Conservation (phyloP, 805 yeast species). For the Candida ascalaphidarum region DNA sequence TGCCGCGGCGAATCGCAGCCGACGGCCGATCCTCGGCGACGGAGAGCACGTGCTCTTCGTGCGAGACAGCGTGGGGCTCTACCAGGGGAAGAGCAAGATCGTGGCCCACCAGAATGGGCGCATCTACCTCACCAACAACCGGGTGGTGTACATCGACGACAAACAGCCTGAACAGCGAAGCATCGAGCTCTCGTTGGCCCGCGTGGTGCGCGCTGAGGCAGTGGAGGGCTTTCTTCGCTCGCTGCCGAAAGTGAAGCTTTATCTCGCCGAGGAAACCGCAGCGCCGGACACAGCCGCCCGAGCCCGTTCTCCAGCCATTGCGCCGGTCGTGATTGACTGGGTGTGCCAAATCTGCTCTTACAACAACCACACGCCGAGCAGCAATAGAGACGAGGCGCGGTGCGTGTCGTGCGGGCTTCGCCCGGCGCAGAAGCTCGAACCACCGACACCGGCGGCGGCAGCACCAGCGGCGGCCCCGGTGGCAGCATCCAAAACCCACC, state of each 20-base stretch:
- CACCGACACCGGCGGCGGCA: constrained; percentile 1
- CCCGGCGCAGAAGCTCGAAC: constrained; percentile 6
- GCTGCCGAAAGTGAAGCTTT: constrained; percentile 63
- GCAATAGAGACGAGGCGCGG: constrained; percentile 14
- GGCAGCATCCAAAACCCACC: constrained; percentile 17
- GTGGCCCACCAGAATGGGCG: constrained; percentile 64
- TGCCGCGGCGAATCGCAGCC: constrained; percentile 27
- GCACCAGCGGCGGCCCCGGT: constrained; percentile 5
- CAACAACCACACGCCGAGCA: constrained; percentile 33
- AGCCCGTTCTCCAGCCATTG: too few relatives aligned
- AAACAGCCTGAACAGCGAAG: constrained; percentile 21
- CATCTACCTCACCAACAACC: constrained; percentile 61
- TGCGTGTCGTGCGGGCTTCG: constrained; percentile 30
- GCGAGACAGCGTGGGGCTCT: constrained; percentile 47
- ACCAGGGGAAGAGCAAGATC: constrained; percentile 67
- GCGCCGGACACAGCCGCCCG: too few relatives aligned
- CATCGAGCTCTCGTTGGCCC: constrained; percentile 37
- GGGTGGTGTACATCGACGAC: constrained; percentile 69
- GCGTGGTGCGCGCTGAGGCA: constrained; percentile 29
- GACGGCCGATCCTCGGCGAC: constrained; percentile 27
- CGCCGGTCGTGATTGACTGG: constrained; percentile 43
- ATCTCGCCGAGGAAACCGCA: constrained; percentile 5
- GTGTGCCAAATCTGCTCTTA: constrained; percentile 84
- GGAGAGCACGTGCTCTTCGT: constrained; percentile 25
- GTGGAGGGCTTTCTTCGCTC: constrained; percentile 58